Conservation (phyloP, 2,329 filamentous ascomycete genomes). For the Dothideomycetes sp. region DNA sequence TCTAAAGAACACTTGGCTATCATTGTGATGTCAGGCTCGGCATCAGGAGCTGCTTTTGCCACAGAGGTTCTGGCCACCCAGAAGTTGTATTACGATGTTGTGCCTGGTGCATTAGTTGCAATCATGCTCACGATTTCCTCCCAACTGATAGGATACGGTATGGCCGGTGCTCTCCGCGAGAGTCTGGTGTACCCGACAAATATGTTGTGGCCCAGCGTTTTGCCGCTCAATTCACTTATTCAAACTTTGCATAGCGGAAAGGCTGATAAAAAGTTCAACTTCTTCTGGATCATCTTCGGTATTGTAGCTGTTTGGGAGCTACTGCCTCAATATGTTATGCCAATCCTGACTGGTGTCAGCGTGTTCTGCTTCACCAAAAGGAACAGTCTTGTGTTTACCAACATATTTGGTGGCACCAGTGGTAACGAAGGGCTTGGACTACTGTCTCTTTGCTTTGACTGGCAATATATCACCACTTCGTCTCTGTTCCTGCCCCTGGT, state of each 20-base stretch:
- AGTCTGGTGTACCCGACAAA: conserved; percentile 46
- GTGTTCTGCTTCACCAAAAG: conserved; percentile 41
- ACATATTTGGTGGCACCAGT: conserved; percentile 39
- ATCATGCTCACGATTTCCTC: conserved; percentile 43
- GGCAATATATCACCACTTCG: conserved; percentile 45
- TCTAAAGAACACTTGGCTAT: conserved; percentile 42
- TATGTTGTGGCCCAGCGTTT: conserved; percentile 48
- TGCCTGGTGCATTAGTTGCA: conserved; percentile 34
- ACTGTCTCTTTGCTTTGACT: conserved; percentile 41
- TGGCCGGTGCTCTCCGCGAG: conserved; percentile 43
- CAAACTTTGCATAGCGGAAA: conserved; percentile 42
- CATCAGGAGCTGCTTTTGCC: conserved; percentile 31
- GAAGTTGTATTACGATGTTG: conserved; percentile 41
- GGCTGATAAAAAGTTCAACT: conserved; percentile 39
- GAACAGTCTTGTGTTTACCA: conserved; percentile 34
- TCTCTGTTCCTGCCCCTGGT: conserved; percentile 41
- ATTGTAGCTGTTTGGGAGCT: conserved; percentile 42
- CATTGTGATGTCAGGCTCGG: conserved; percentile 14
- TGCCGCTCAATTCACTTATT: conserved; percentile 43
- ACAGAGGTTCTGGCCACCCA: conserved; percentile 23
- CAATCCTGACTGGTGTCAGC: conserved; percentile 45
- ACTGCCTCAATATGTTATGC: conserved; percentile 44
- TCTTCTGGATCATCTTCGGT: conserved; percentile 41
- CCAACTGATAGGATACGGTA: conserved; percentile 44
- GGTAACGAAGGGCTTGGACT: conserved; percentile 44